Base-by-base conservation (phyloP, 192 early-diverging fungal genomes). In the Podila verticillata region DNA sequence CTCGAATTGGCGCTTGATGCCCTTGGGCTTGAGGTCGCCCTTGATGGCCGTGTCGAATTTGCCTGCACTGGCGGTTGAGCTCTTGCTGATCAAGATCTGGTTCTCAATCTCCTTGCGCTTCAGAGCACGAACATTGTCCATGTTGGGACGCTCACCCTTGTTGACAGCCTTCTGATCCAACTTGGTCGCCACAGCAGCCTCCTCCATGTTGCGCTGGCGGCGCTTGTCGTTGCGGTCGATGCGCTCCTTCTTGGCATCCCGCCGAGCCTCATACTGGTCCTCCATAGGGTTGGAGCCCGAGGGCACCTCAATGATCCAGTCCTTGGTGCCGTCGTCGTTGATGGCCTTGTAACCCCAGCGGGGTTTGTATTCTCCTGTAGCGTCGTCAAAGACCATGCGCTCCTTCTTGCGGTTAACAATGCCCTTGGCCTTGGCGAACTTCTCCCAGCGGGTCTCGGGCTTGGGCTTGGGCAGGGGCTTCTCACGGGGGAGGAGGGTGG, bases 281-380 rank as follows among this genome's bases (percentile, higher is more conserved):
- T 92, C 89, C 82, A 91, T 94, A 35, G 91, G 93, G 84, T 99
- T 95, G 26, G 84, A 88, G 60, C 90, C 88, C 31, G 84, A 78
- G n/a, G 94, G 94, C 2, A 99, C 95, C 83, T 97, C 95, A 56
- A 96, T 93, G 69, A 97, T 75, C 98, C 98, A 99, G 81, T 96
- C 95, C 67, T 93, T 86, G 63, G 89, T 73, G 22, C 90, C 89
- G 47, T 95, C 91, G 54, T 95, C 90, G 69, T 93, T 92, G 68
- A 89, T 87, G 63, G 91, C 90, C 74, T 92, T 92, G 88, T 95
- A 98, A 26, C 98, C 98, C 86, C 91, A 99, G 61, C 91, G 88
- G 61, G 96, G 95, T 57, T 90, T 90, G 84, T 93, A 96, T 81
- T 96, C 94, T 68, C 91, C 92, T 66, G 78, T 74, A 7, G 78